Conservation (phyloP, 2,329 filamentous ascomycete genomes). For the Gaeumannomyces tritici region DNA sequence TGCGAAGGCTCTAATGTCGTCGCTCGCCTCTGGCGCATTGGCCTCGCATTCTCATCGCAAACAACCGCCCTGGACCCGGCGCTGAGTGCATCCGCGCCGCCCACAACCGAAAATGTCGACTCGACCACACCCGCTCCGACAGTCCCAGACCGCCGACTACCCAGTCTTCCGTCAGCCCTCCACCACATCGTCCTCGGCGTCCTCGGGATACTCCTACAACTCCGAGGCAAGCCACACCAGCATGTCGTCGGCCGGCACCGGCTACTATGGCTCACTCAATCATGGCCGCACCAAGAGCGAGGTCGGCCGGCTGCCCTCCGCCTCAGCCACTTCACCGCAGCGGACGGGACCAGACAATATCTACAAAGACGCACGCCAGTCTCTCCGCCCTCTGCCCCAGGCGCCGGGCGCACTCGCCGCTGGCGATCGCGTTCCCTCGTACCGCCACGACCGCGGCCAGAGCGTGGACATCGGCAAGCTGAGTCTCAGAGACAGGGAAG, state of each 20-base stretch:
- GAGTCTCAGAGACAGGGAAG: not conserved
- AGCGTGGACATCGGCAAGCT: conserved; percentile 53
- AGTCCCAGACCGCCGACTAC: conserved; percentile 42
- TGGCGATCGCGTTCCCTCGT: conserved; percentile 16
- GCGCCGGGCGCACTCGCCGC: conserved; percentile 38
- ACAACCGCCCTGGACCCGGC: not conserved
- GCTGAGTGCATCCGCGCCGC: not conserved
- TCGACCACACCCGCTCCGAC: conserved; percentile 47
- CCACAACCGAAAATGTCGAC: conserved; percentile 38
- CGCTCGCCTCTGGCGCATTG: conserved; percentile 9
- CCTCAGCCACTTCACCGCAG: not conserved
- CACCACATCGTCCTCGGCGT: conserved; percentile 61
- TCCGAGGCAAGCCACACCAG: conserved; percentile 58
- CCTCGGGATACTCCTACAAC: conserved; percentile 54
- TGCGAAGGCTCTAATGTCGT: conserved; percentile 16
- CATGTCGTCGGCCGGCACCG: conserved; percentile 63
- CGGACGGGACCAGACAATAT: conserved; percentile 43
- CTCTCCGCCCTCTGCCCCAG: conserved; percentile 65
- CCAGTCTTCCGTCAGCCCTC: conserved; percentile 53
- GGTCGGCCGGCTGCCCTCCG: conserved; percentile 41
- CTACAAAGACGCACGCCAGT: conserved; percentile 66
- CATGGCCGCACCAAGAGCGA: conserved; percentile 75
- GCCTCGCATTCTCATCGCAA: not conserved
- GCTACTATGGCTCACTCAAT: conserved; percentile 39
- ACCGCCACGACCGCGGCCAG: conserved; percentile 39